Conservation (phyloP, 2,329 filamentous ascomycete species). For the Verticillium alfalfae region DNA sequence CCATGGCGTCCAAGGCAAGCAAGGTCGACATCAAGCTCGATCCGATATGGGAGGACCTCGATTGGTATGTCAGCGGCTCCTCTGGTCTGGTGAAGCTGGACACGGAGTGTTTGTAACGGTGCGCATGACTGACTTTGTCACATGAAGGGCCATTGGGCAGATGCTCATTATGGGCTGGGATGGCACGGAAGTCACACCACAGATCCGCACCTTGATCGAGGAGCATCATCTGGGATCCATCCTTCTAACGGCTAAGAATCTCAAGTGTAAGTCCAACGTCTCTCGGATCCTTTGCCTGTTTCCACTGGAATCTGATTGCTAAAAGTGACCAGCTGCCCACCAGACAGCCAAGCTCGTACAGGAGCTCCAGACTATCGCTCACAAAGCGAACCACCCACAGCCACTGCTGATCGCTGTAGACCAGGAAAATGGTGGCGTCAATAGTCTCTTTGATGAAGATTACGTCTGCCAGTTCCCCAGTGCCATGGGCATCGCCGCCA, state of each 20-base stretch:
- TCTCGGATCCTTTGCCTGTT: background rate
- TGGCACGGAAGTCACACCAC: conserved; percentile 75
- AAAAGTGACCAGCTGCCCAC: conserved; percentile 63
- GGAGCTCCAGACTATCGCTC: conserved; percentile 87
- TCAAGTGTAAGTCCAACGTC: conserved; percentile 59
- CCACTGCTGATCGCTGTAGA: conserved; percentile 88
- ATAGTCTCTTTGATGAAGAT: conserved; percentile 92
- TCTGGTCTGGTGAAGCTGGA: background rate
- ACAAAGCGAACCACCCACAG: conserved; percentile 81
- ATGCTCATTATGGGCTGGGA: conserved; percentile 82
- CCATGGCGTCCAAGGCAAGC: conserved; percentile 15
- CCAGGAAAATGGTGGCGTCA: conserved; percentile 97
- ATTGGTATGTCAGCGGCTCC: conserved; percentile 53
- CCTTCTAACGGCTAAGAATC: conserved; percentile 75
- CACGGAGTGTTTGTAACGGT: no score
- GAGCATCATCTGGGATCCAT: conserved; percentile 86
- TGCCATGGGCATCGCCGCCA: conserved; percentile 94
- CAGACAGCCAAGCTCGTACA: conserved; percentile 84
- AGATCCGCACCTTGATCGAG: conserved; percentile 75
- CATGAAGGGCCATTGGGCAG: conserved; percentile 63
- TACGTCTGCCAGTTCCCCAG: conserved; percentile 96
- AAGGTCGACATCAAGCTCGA: conserved; percentile 43
- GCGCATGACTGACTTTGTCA: background rate
- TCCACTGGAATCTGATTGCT: conserved; percentile 11
- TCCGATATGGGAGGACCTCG: conserved; percentile 69